phyloP scores from a whole-genome alignment of 441 rosid species.

The Euphorbia schlechtendalii region DNA sequence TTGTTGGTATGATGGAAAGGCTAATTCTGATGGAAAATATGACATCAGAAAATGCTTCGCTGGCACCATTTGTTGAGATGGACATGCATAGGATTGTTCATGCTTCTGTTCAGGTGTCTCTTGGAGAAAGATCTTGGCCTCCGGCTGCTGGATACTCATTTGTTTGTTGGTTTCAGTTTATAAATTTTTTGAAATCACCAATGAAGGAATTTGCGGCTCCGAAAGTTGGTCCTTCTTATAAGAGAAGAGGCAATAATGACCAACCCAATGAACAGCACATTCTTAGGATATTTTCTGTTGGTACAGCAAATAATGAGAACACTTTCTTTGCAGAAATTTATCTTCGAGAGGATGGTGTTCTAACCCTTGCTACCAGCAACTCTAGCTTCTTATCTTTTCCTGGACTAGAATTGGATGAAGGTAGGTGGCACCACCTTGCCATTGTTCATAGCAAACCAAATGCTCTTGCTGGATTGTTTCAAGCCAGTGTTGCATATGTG shows the following conservation, averaged over 20 bases:
- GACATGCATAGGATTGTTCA: constrained; percentile 90
- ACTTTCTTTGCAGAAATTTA: constrained; percentile 91
- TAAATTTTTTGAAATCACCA: constrained; percentile 58
- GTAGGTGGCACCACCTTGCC: constrained; percentile 99
- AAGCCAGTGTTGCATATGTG: constrained; percentile 97
- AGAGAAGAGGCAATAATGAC: constrained; percentile 40
- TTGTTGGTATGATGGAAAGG: constrained; percentile 92
- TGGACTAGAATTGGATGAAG: constrained; percentile 93
- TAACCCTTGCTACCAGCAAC: constrained; percentile 98
- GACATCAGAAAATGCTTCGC: constrained; percentile 62
- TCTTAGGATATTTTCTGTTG: constrained; percentile 94
- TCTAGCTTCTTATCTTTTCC: constrained; percentile 87
- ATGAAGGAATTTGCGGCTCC: constrained; percentile 51
- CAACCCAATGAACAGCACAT: constrained; percentile 58
- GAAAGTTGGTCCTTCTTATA: constrained; percentile 41
- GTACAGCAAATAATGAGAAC: constrained; percentile 67
- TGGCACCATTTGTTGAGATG: constrained; percentile 92
- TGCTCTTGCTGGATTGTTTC: constrained; percentile 99
- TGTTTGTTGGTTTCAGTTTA: constrained; percentile 94
- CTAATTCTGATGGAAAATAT: constrained; percentile 81
- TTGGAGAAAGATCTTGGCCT: constrained; percentile 99
- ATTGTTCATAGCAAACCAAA: constrained; percentile 99
- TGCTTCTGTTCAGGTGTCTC: constrained; percentile 91
- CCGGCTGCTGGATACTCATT: constrained; percentile 99
- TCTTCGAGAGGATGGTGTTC: constrained; percentile 89